Percentiles rank a stretch among this genome's conserved stretches.
Conservation (phyloP, 106 monocot genomes). For the Acorus gramineus region DNA sequence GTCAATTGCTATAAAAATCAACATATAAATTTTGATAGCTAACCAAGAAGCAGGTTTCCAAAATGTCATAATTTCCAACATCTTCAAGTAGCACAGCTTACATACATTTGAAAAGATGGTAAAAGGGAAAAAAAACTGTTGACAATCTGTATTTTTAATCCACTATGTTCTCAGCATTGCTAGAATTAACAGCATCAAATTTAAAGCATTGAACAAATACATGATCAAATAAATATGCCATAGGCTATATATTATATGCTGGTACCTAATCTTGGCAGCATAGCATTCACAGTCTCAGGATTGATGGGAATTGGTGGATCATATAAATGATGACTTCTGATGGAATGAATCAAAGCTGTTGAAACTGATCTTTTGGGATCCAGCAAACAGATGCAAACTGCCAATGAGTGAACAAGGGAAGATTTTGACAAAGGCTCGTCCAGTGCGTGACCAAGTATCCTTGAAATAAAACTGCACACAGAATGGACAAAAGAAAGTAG, state of each 20-base stretch:
- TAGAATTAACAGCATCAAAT: no score
- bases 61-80: no score
- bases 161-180: no score
- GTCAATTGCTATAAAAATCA: no score
- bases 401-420: constrained; percentile 41
- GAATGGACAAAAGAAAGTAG: not conserved
- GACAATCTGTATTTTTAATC: no score
- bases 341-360: constrained; percentile 21
- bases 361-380: constrained; percentile 56
- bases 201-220: no score
- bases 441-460: constrained; percentile 40
- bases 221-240: no score
- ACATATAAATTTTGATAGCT: no score
- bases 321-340: constrained; percentile 41
- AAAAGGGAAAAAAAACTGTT: not conserved
- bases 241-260: not conserved
- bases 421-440: constrained; percentile 36
- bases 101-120: no score
- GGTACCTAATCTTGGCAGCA: constrained; percentile 46
- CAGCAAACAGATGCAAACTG: constrained; percentile 48
- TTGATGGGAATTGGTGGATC: constrained; percentile 32
- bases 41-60: no score
- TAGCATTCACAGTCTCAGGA: constrained; percentile 38
- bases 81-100: no score
- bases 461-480: constrained; percentile 41